Percentiles rank a stretch among this genome's conserved stretches.
Evolutionary conservation across 2,329 filamentous ascomycete genomes (phyloP).

Genomic region (Cytospora piceicola): DNA sequence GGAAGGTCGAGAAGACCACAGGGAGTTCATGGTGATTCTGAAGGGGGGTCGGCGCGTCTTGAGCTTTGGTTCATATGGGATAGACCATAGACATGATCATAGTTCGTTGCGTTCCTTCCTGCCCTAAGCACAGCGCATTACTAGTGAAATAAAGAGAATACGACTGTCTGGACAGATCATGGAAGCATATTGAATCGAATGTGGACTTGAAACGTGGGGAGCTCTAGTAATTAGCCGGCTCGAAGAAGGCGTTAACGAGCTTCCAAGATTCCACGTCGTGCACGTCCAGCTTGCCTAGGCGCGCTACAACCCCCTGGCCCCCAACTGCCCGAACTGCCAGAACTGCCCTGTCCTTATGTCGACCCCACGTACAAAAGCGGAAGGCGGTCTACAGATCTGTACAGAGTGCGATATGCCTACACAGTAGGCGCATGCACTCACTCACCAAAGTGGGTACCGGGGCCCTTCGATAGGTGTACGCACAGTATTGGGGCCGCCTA

Average conservation of each 20-base stretch:
- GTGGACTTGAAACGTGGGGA: slow-evolving; percentile 5
- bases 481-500: background rate
- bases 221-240: background rate
- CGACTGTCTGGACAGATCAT: slow-evolving; percentile 9
- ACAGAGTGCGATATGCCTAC: slow-evolving; percentile 7
- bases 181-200: slow-evolving; percentile 10
- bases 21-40: slow-evolving; percentile 32
- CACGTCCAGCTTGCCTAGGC: background rate
- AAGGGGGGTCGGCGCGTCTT: slow-evolving; percentile 15
- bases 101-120: slow-evolving; percentile 9
- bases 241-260: background rate
- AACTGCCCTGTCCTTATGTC: background rate
- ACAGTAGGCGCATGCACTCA: background rate
- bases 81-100: slow-evolving; percentile 20
- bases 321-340: background rate
- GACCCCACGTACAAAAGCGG: slow-evolving; percentile 16
- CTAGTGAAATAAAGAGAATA: background rate
- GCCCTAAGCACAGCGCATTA: slow-evolving; percentile 5
- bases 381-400: slow-evolving; percentile 16
- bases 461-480: background rate
- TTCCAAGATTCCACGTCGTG: background rate
- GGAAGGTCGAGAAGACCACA: slow-evolving; percentile 31
- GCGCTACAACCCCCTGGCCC: background rate
- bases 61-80: slow-evolving; percentile 19
- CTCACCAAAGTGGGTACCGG: background rate